A percentile compares a stretch with the other conserved stretches of the same genome.
Conservation (phyloP, 2,329 filamentous ascomycete species). For the Botrytis fabae region DNA sequence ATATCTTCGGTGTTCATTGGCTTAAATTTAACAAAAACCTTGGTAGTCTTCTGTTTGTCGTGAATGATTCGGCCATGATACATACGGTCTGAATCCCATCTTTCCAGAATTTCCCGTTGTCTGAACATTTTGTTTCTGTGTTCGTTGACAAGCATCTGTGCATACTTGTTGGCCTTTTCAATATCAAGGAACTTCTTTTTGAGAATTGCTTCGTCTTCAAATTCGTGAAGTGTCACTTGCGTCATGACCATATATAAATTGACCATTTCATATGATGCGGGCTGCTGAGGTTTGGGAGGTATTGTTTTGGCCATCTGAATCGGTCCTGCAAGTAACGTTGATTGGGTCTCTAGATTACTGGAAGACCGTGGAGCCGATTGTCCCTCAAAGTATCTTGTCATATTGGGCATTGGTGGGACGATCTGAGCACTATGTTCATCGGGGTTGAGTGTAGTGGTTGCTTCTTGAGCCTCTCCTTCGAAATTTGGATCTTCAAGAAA, state of each 20-base stretch:
- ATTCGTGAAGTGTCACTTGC: not conserved
- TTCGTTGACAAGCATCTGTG: constrained; percentile 13
- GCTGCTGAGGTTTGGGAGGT: not conserved
- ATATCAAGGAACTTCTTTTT: constrained; percentile 12
- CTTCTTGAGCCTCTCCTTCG: not conserved
- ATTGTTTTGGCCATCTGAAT: not conserved
- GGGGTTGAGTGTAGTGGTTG: not conserved
- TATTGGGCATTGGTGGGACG: not conserved
- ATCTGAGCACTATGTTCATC: constrained; percentile 13
- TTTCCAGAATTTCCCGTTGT: constrained; percentile 1
- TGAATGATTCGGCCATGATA: constrained; percentile 1
- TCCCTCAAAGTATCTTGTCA: not conserved
- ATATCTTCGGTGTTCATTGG: not conserved
- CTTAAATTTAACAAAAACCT: not conserved
- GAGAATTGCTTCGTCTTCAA: not conserved
- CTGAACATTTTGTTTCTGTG: not conserved
- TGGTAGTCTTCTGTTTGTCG: not conserved
- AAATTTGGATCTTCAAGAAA: not conserved
- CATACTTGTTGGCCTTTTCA: constrained; percentile 23
- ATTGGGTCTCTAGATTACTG: not conserved
- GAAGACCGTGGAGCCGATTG: not conserved
- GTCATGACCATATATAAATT: constrained; percentile 22
- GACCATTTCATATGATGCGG: constrained; percentile 6
- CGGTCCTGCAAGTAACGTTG: not conserved
- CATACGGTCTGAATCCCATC: not conserved